A percentile compares a stretch with the other conserved stretches of the same genome.
These are phyloP conservation scores for Poterioochromonas sp. DNA, from an alignment of 352 stramenopile species.

Conservation along the genomic window DNA sequence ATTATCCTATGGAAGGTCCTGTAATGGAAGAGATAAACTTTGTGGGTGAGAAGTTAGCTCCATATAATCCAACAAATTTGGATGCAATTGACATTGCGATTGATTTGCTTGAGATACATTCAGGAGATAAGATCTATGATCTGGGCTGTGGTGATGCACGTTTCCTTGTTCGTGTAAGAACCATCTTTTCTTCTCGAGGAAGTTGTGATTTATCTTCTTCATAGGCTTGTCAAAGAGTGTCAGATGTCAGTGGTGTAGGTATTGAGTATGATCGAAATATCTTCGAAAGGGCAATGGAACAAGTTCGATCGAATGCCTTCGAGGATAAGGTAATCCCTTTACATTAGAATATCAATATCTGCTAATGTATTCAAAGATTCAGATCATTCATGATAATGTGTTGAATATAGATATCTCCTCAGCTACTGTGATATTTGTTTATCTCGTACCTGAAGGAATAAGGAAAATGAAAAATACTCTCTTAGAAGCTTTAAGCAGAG, in stretches of 20 bases:
- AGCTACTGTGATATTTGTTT: conserved; percentile 11
- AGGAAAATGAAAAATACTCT: not conserved
- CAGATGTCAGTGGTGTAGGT: not conserved
- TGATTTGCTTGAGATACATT: not conserved
- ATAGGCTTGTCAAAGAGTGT: not conserved
- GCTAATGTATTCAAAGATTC: not conserved
- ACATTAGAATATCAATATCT: not conserved
- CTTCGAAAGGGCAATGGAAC: not conserved
- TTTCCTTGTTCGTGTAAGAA: not conserved
- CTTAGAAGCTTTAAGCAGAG: not conserved
- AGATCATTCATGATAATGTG: conserved; percentile 11
- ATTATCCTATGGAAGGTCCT: too few relatives aligned
- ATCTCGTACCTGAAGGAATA: conserved; percentile 22
- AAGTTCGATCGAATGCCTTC: not conserved
- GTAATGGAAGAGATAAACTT: too few relatives aligned
- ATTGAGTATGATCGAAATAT: conserved; percentile 5
- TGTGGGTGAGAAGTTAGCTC: conserved; percentile 17
- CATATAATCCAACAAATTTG: conserved; percentile 3
- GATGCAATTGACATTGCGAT: not conserved
- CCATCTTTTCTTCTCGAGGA: not conserved
- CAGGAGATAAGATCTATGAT: conserved; percentile 8
- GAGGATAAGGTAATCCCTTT: not conserved
- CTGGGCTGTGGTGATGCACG: conserved; percentile 24
- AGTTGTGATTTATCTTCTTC: not conserved
- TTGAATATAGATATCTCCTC: not conserved